A percentile compares a stretch with the other conserved stretches of the same genome.
Conservation (phyloP, 164 flowering plant genomes). For the Warburgia ugandensis region DNA sequence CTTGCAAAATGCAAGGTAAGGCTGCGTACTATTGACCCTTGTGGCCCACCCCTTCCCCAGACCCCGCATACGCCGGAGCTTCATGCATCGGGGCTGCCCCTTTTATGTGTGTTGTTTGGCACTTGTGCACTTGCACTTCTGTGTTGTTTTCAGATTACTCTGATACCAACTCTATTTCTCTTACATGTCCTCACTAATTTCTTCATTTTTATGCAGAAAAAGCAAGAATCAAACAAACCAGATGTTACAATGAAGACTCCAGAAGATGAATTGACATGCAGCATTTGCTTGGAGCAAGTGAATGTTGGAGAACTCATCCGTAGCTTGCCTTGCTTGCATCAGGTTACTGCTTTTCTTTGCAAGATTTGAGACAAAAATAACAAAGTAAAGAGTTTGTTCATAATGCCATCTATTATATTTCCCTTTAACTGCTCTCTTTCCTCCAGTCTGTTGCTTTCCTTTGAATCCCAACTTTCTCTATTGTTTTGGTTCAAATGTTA, state of each 20-base stretch:
- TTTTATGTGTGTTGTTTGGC: too few species aligned
- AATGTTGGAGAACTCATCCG: slow-evolving; percentile 71
- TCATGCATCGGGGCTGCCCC: too few species aligned
- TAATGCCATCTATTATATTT: too few species aligned
- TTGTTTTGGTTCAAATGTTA: too few species aligned
- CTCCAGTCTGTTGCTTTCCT: too few species aligned
- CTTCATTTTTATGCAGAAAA: slow-evolving; percentile 29
- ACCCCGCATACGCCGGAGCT: too few species aligned
- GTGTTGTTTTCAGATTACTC: background rate
- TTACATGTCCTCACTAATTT: background rate
- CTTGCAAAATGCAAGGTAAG: too few species aligned
- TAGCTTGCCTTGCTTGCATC: slow-evolving; percentile 90
- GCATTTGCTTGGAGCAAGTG: slow-evolving; percentile 89
- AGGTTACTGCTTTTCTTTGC: slow-evolving; percentile 30
- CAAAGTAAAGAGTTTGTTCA: too few species aligned
- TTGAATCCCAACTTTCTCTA: too few species aligned
- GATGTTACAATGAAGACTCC: slow-evolving; percentile 28
- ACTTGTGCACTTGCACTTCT: background rate
- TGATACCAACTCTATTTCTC: background rate
- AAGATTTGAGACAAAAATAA: background rate
- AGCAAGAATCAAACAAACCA: slow-evolving; percentile 36
- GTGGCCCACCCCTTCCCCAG: too few species aligned
- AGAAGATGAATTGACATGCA: slow-evolving; percentile 75
- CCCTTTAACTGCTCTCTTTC: too few species aligned
- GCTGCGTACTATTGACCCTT: too few species aligned